Evolutionary conservation across 352 stramenopile species (phyloP).

Genomic region (Phytopythium montanum): DNA sequence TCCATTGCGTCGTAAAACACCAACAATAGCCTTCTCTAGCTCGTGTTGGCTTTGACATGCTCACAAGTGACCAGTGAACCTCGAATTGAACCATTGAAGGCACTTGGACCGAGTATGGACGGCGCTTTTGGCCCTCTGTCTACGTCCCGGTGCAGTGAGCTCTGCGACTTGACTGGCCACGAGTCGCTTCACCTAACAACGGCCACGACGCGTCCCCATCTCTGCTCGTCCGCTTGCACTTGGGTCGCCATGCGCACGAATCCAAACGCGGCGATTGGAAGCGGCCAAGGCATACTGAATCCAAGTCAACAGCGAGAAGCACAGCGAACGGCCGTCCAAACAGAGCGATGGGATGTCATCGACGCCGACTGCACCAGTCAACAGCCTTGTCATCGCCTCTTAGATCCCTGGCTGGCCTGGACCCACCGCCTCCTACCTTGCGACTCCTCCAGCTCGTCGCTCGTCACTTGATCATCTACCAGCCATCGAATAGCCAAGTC

Average conservation of each 20-base stretch:
- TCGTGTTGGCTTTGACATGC: too few relatives aligned
- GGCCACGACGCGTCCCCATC: not conserved
- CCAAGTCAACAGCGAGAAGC: not conserved
- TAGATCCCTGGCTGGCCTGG: not conserved
- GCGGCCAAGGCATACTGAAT: not conserved
- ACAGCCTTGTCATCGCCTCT: not conserved
- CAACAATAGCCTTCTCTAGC: too few relatives aligned
- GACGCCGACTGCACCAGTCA: not conserved
- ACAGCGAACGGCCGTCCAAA: not conserved
- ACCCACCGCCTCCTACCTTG: not conserved
- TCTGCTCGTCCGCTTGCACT: not conserved
- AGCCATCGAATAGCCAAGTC: not conserved
- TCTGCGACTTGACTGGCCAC: too few relatives aligned
- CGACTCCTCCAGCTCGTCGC: not conserved
- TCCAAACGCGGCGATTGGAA: conserved; percentile 6
- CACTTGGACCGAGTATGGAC: too few relatives aligned
- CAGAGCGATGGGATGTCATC: not conserved
- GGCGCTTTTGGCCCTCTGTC: too few relatives aligned
- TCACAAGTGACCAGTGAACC: too few relatives aligned
- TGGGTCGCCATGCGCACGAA: not conserved
- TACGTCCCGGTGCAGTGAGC: too few relatives aligned
- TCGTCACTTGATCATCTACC: not conserved
- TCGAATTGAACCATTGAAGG: too few relatives aligned
- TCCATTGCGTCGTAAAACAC: not conserved
- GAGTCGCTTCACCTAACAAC: not conserved